Evolutionary conservation across 352 stramenopile species (phyloP).

Genomic region (Pythium insidiosum): DNA sequence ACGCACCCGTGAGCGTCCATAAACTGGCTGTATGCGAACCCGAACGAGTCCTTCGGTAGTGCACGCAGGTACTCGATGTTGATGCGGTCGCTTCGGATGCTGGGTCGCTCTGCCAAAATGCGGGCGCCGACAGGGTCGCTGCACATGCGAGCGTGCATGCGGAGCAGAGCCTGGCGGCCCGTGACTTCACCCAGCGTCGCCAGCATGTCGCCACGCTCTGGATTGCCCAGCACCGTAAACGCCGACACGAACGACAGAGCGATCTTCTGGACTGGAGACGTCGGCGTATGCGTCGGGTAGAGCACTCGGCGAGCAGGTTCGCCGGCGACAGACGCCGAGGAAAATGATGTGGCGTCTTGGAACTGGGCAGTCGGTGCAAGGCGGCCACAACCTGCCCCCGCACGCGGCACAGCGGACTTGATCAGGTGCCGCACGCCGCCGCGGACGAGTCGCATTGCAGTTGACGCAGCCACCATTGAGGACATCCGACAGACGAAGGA

Average conservation of each 20-base stretch:
- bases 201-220: conserved; percentile 93
- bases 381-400: no score
- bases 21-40: conserved; percentile 86
- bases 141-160: conserved; percentile 84
- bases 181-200: conserved; percentile 93
- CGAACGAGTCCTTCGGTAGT: conserved; percentile 82
- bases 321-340: no score
- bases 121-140: conserved; percentile 69
- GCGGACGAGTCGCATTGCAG: no score
- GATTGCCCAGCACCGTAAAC: conserved; percentile 86
- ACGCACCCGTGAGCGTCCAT: conserved; percentile 80
- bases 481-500: no score
- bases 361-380: no score
- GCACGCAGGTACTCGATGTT: conserved; percentile 55
- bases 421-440: no score
- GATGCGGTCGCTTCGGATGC: conserved; percentile 71
- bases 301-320: conserved; percentile 40
- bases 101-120: conserved; percentile 86
- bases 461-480: no score
- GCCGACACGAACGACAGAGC: conserved; percentile 82
- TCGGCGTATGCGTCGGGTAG: conserved; percentile 71
- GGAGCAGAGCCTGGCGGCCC: conserved; percentile 76
- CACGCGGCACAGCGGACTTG: no score
- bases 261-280: conserved; percentile 81
- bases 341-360: no score